Percentiles rank a stretch among this genome's conserved stretches.
Conservation (phyloP, 2,329 filamentous ascomycete species). For the Arthrocladium fulminans region DNA sequence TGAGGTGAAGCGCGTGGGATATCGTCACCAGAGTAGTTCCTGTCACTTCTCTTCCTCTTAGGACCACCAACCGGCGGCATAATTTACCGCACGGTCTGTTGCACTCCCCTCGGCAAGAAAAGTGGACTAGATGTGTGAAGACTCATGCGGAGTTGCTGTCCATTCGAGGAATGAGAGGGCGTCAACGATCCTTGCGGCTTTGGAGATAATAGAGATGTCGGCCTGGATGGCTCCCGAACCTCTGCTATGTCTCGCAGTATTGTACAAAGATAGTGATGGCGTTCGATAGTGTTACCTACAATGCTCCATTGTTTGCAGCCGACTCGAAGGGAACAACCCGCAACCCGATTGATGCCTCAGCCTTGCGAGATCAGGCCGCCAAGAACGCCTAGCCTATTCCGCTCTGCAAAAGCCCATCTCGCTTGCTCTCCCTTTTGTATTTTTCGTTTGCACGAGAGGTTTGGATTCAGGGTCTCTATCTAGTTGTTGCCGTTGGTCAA, state of each 20-base stretch:
- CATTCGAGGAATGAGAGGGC: background rate
- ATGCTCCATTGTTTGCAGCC: background rate
- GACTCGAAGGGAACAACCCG: background rate
- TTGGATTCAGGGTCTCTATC: too few species aligned
- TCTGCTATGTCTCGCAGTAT: background rate
- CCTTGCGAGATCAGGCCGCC: background rate
- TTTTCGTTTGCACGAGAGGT: too few species aligned
- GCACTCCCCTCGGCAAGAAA: background rate
- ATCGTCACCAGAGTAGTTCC: conserved; percentile 36
- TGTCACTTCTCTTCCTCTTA: conserved; percentile 48
- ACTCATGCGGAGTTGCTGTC: conserved; percentile 4
- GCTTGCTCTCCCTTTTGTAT: too few species aligned
- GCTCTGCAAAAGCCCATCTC: too few species aligned
- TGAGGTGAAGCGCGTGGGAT: conserved; percentile 38
- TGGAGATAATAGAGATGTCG: background rate
- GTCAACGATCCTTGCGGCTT: background rate
- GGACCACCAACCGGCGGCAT: conserved; percentile 44
- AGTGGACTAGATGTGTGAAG: background rate
- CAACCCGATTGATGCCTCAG: background rate
- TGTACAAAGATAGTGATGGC: background rate
- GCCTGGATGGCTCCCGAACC: too few species aligned
- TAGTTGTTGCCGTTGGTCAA: too few species aligned
- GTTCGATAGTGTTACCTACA: background rate
- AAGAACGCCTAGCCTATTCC: too few species aligned
- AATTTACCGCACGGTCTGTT: conserved; percentile 14